Base-by-base conservation (phyloP, 192 early-diverging fungal species). In the Backusella mclennaniae region DNA sequence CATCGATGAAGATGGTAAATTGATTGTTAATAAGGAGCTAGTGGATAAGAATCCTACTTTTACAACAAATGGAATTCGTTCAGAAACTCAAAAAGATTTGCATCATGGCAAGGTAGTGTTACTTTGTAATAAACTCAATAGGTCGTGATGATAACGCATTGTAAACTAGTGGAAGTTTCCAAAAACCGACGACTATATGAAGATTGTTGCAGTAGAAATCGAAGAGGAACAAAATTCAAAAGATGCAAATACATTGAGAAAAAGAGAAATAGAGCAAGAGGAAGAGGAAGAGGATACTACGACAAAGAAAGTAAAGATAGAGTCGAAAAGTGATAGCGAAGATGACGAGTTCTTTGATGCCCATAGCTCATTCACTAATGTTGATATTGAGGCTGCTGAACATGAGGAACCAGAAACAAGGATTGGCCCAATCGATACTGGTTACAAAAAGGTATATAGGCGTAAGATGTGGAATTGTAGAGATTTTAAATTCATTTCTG, bases 1-100 rank as follows among this genome's bases (percentile, higher is more conserved):
- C 76, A 70, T 90, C 36, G 77, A 84, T 41, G 79, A 78, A 66
- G 81, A 89, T 17, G 77, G 81, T 19, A 83, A 81, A 35, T 74
- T 89, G 33, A 71, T 91, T n/a, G 88, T 84, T 23, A 86, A 94
- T 68, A 85, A 93, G 68, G 89, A 87, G 29, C 4, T 49, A 12
- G 42, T 0, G 3, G 72, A 74, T 4, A 73, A 77, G 17, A 73
- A 76, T 38, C 59, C 77, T 33, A 44, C 67, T 17, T 79, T 76
- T 33, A 75, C 72, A 26, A 78, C 63, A 31, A 79, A 82, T 36
- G 76, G 68, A n/a, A 73, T 82, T 6, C 12, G 36, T 4, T 7
- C 35, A 17, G 75, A 76, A 36, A 53, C 66, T 11, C 77, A 82
- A 68, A 69, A 63, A 9, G 44, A 19, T 35, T 74, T 84, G 2